phyloP scores from a whole-genome alignment of 179 eudicot species.

The Amaranthus tricolor region DNA sequence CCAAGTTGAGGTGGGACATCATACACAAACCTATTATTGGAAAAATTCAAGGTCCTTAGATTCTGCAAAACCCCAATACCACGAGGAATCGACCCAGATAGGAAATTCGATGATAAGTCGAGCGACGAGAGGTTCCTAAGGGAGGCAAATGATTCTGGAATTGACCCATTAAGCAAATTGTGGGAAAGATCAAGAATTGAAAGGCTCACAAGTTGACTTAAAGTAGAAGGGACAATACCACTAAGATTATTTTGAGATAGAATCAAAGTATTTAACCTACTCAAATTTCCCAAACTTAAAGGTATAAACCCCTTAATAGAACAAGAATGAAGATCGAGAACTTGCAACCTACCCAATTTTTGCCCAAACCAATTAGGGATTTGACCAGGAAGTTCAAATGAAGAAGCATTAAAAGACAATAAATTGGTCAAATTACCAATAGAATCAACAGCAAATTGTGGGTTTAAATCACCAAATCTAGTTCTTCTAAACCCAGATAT shows the following conservation, averaged over 20 bases:
- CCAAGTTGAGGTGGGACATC: slow-evolving; percentile 63
- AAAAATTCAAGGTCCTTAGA: slow-evolving; percentile 50
- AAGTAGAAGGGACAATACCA: slow-evolving; percentile 64
- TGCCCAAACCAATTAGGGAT: slow-evolving; percentile 87
- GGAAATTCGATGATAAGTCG: slow-evolving; percentile 56
- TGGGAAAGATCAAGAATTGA: slow-evolving; percentile 72
- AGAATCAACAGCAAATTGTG: slow-evolving; percentile 72
- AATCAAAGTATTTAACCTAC: slow-evolving; percentile 39
- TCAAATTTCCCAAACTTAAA: slow-evolving; percentile 65
- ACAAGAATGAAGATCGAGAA: slow-evolving; percentile 83
- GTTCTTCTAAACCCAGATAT: slow-evolving; percentile 89
- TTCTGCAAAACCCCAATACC: slow-evolving; percentile 47
- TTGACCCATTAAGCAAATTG: slow-evolving; percentile 56
- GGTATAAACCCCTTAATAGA: slow-evolving; percentile 63
- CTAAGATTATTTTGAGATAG: slow-evolving; percentile 57
- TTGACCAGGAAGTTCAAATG: slow-evolving; percentile 60
- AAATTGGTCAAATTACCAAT: slow-evolving; percentile 69
- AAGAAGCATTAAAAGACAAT: slow-evolving; percentile 68
- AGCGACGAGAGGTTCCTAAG: slow-evolving; percentile 51
- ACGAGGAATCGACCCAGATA: slow-evolving; percentile 57
- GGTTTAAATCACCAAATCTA: slow-evolving; percentile 63
- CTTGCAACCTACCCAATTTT: slow-evolving; percentile 43
- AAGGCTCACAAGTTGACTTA: slow-evolving; percentile 56
- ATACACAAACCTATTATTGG: slow-evolving; percentile 46
- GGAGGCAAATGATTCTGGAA: slow-evolving; percentile 52